Base-by-base conservation (phyloP, 78 protist species). In the Dictyostelium firmibasis region DNA sequence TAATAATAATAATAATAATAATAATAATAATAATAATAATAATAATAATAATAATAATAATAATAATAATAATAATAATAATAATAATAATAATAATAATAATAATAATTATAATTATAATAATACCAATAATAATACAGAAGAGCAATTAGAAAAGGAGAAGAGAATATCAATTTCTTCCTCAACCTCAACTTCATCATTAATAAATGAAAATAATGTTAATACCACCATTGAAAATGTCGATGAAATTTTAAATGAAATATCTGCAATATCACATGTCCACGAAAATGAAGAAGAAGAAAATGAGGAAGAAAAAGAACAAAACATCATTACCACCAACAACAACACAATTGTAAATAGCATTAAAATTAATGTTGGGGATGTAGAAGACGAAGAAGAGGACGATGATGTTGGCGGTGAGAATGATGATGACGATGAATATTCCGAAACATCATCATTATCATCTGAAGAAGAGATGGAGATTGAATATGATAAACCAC, bases 401-500 rank as follows among this genome's bases (percentile, higher is more conserved):
- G 57, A 29, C 7, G 33, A 20, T 2, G 41, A 29, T 75, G 50
- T 14, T 4, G 6, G 38, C 11, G 38, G 6, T 33, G 33, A 33
- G 0, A 3, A 31, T 70, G 38, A 23, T 20, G 67, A 11, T 5
- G 38, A 77, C n/a, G 62, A 43, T 23, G 47, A 10, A 41, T 9
- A 9, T 41, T 78, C 84, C 0, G 50, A n/a, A 25, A 31, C 85
- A 1, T 81, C 85, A 29, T 53, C 67, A n/a, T 44, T 62, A 25
- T 81, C 72, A n/a, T 43, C 85, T 10, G 72, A 53, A 31, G 85
- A 81, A 31, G 85, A 81, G 4, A 6, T 36, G 10, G 85, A 81
- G 23, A 53, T 81, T 50, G 85, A 81, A 53, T 31, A 81, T 13
- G 85, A 81, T 27, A 75, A 75, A 75, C 81, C 81, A 36, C 81